Evolutionary conservation across 768 basidiomycete genomes (phyloP), one percentile per base, ranked within the genome.

Genomic region (Lentinula detonsa): DNA sequence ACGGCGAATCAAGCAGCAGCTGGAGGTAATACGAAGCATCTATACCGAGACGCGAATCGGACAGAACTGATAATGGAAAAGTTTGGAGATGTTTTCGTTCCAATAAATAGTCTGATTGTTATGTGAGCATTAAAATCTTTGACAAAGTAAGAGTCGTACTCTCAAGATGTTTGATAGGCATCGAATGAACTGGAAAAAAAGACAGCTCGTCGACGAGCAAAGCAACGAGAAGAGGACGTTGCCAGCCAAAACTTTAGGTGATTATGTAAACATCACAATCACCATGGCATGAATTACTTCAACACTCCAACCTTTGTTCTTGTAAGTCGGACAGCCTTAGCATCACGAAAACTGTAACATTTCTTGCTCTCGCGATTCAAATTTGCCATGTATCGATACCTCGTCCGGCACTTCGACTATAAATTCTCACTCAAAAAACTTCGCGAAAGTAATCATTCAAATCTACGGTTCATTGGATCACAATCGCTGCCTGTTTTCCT

Each of bases 11-110:
- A 15, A 87, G 87, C 65, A 98, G 80, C 49, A 82, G 79, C 57
- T 87, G 81, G 43, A 99, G 80, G 75, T 98, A 99, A 73, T 89
- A 87, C 2, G 90, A 87, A 3, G 94, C 95, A 81, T 99, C 96
- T 70, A 99, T 97, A 35, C 97, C 97, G 31, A 99, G 88, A 49
- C 97, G 90, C 57, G 95, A 92, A 70, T 97, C 93, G 45, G 91
- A 83, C 52, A 99, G 81, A 0, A 87, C 85, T 60, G 83, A 85
- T 58, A 98, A 83, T 21, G 92, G 85, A 60, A 90, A 85, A 43
- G 87, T 88, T 73, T 91, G 88, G 64, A 91, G 74, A 71, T 95
- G 91, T 75, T 93, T 93, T 73, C 93, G 89, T 80, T 95, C 93
- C 28, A 81, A 72, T 68, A 97, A 82, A 72, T 93, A 93, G 71